Evolutionary conservation across 1,284 basidiomycete species (phyloP), one percentile per base, ranked within the genome.

Genomic region (Gomphus bonarii): DNA sequence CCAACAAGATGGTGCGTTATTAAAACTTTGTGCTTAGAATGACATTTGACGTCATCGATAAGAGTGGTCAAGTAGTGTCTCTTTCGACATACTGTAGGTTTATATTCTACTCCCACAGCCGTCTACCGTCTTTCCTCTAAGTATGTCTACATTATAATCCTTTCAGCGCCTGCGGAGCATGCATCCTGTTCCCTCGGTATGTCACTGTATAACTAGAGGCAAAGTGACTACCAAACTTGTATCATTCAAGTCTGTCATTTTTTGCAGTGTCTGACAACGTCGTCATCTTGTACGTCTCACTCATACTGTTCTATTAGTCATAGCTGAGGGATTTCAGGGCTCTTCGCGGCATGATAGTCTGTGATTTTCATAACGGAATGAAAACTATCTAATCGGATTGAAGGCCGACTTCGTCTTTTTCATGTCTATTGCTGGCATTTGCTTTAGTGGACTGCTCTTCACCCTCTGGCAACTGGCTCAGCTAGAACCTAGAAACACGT

Each of bases 371-470:
- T 51, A 5, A 10, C 8, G 6, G 33, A 51, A n/a, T 20, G 18
- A 36, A 28, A 6, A 14, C 2, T 3, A 8, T 36, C 33, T 35
- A 7, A 25, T 33, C 33, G 33, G 46, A 18, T 30, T 31, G n/a
- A 16, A 58, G 35, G 73, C 80, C 0, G 85, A 91, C 58, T 94
- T 92, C 66, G 69, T 90, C 3, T 84, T 90, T 66, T 95, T 95
- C 73, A 90, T 94, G 65, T 76, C 78, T 14, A 84, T 94, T 43
- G 88, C 89, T 8, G 78, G 77, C 1, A 80, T 84, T n/a, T 90
- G 88, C 65, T 94, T 95, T 70, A 92, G 88, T 16, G 91, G 91
- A 3, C 73, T 95, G 42, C 75, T 91, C 18, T 91, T 93, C 70
- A 91, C 90, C 1, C 72, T 94, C 31, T 89, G 87, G 79, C 85